A percentile compares a stretch with the other conserved stretches of the same genome.
phyloP scores from a whole-genome alignment of 805 yeast species.

The Wickerhamiella kurtzmanii region DNA sequence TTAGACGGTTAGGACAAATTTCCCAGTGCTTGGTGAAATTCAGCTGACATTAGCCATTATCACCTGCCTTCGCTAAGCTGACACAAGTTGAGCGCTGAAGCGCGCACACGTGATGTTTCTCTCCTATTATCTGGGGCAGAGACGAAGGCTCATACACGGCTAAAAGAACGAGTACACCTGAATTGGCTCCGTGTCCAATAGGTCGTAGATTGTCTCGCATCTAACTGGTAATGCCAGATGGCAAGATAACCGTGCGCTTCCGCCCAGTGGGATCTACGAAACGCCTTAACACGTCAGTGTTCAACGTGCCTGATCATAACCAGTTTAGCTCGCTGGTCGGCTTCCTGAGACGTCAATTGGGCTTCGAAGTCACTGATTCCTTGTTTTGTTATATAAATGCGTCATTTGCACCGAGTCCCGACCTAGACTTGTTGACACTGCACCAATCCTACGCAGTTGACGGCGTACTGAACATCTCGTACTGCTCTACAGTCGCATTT shows the following conservation, averaged over 20 bases:
- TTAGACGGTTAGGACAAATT: background rate
- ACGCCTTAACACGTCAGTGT: slow-evolving; percentile 33
- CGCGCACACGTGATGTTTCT: no score
- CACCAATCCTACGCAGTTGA: slow-evolving; percentile 20
- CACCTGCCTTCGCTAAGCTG: no score
- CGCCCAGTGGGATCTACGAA: slow-evolving; percentile 44
- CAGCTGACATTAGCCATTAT: no score
- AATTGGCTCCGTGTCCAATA: no score
- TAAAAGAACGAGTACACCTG: no score
- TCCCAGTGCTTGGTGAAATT: no score
- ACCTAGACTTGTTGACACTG: slow-evolving; percentile 25
- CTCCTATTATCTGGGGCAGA: no score
- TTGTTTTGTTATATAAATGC: slow-evolving; percentile 30
- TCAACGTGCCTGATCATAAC: slow-evolving; percentile 33
- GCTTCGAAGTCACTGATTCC: slow-evolving; percentile 20
- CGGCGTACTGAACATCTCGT: slow-evolving; percentile 22
- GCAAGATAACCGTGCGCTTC: slow-evolving; percentile 31
- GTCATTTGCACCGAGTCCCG: slow-evolving; percentile 30
- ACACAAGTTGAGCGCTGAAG: background rate
- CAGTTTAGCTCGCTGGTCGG: slow-evolving; percentile 33
- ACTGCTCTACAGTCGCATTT: slow-evolving; percentile 27
- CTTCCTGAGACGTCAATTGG: slow-evolving; percentile 31
- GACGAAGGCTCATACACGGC: background rate
- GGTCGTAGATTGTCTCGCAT: no score
- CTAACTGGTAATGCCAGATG: slow-evolving; percentile 1